phyloP scores from a whole-genome alignment of 495 filamentous ascomycete species.

The Penicillium riverlandense region DNA sequence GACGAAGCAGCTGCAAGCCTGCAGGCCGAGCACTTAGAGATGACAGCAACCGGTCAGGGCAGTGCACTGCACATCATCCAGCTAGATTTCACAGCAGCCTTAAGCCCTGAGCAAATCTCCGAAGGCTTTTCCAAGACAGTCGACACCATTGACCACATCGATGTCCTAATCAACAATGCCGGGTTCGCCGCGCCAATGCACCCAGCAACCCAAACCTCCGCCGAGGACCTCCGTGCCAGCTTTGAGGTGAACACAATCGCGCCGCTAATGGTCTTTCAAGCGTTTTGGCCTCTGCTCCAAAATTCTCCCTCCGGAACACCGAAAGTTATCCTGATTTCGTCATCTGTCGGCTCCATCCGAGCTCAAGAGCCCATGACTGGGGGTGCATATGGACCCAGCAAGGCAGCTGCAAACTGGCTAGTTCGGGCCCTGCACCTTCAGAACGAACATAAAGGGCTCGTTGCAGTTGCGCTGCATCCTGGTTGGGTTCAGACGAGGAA shows the following conservation, averaged over 20 bases:
- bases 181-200: constrained; percentile 18
- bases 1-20: constrained; percentile 9
- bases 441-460: constrained; percentile 25
- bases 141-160: constrained; percentile 22
- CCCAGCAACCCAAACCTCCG: constrained; percentile 7
- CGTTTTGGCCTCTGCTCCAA: constrained; percentile 26
- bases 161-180: constrained; percentile 48
- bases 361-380: constrained; percentile 18
- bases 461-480: constrained; percentile 18
- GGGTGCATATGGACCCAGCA: constrained; percentile 30
- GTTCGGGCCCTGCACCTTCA: constrained; percentile 20
- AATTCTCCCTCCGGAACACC: constrained; percentile 14
- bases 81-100: constrained; percentile 27
- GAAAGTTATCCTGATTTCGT: constrained; percentile 23
- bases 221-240: constrained; percentile 18
- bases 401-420: constrained; percentile 31
- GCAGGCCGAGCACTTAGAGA: constrained; percentile 1
- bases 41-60: constrained; percentile 14
- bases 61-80: constrained; percentile 34
- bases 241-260: constrained; percentile 34
- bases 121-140: background rate
- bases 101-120: constrained; percentile 6
- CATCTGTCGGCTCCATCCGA: constrained; percentile 16
- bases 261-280: constrained; percentile 30
- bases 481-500: constrained; percentile 36